phyloP scores from a whole-genome alignment of 805 yeast genomes.

The Komagataella pseudopastoris region DNA sequence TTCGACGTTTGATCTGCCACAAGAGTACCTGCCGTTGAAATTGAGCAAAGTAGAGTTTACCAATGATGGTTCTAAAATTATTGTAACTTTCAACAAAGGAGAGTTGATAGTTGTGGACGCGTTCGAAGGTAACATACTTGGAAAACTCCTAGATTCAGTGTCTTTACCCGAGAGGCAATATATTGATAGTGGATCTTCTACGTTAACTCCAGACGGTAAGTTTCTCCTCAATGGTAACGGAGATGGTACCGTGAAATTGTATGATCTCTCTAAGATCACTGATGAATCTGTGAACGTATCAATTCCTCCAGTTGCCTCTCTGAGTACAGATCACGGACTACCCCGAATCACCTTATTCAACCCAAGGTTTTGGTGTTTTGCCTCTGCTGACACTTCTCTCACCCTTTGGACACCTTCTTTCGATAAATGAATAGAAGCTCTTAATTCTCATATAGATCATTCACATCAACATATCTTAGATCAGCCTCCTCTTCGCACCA shows the following conservation, averaged over 20 bases:
- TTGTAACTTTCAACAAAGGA: slow-evolving; percentile 30
- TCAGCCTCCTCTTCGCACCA: slow-evolving; percentile 61
- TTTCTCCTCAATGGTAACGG: slow-evolving; percentile 49
- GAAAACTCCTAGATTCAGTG: slow-evolving; percentile 32
- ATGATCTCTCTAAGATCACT: slow-evolving; percentile 24
- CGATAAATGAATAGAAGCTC: not conserved
- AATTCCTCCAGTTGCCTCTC: slow-evolving; percentile 7
- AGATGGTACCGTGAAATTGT: slow-evolving; percentile 35
- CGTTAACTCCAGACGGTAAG: slow-evolving; percentile 57
- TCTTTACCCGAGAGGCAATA: slow-evolving; percentile 25
- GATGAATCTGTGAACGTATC: not conserved
- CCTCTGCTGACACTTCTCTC: slow-evolving; percentile 40
- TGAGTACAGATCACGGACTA: slow-evolving; percentile 15
- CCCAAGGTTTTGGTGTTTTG: slow-evolving; percentile 46
- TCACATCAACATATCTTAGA: slow-evolving; percentile 49
- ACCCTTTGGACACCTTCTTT: not conserved
- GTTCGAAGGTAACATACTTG: slow-evolving; percentile 39
- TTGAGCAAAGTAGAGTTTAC: slow-evolving; percentile 24
- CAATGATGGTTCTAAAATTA: slow-evolving; percentile 26
- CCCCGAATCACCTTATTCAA: slow-evolving; percentile 44
- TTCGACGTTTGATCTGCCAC: slow-evolving; percentile 24
- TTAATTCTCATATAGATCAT: slow-evolving; percentile 14
- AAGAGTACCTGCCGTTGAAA: not conserved
- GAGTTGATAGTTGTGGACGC: slow-evolving; percentile 58
- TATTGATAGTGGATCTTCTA: slow-evolving; percentile 40